Percentiles rank a stretch among this genome's conserved stretches.
phyloP scores from a whole-genome alignment of 2,329 filamentous ascomycete species.

The Paradendryphiella salina region DNA sequence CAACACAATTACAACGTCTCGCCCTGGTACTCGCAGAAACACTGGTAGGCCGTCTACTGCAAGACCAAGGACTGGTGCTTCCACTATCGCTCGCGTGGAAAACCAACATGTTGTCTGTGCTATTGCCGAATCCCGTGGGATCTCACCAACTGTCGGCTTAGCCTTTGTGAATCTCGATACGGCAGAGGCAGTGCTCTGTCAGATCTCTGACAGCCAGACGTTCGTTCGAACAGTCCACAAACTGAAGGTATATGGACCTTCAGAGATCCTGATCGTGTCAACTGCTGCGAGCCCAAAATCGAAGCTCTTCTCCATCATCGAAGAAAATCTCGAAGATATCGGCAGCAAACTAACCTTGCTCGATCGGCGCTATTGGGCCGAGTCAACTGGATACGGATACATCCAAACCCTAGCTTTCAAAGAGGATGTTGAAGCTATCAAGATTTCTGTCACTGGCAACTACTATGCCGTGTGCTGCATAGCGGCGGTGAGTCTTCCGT shows the following conservation, averaged over 20 bases:
- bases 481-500: conserved; percentile 74
- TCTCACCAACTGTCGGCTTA: conserved; percentile 80
- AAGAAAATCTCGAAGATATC: conserved; percentile 69
- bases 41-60: conserved; percentile 50
- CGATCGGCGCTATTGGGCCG: conserved; percentile 82
- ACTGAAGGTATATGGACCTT: conserved; percentile 76
- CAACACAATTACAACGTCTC: conserved; percentile 44
- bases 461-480: conserved; percentile 85
- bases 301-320: conserved; percentile 72
- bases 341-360: conserved; percentile 62
- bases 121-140: conserved; percentile 81
- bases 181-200: conserved; percentile 80
- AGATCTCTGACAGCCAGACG: conserved; percentile 91
- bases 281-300: conserved; percentile 72
- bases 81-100: conserved; percentile 60
- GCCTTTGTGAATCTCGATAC: conserved; percentile 87
- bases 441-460: conserved; percentile 77
- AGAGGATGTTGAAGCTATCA: conserved; percentile 79
- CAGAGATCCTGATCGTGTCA: conserved; percentile 75
- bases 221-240: conserved; percentile 89
- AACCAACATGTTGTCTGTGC: conserved; percentile 82
- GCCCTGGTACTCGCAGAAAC: conserved; percentile 38
- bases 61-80: conserved; percentile 59
- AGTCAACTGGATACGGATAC: conserved; percentile 73
- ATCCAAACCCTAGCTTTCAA: conserved; percentile 78